Conservation (phyloP, 768 basidiomycete genomes). For the Lactarius trivialis region DNA sequence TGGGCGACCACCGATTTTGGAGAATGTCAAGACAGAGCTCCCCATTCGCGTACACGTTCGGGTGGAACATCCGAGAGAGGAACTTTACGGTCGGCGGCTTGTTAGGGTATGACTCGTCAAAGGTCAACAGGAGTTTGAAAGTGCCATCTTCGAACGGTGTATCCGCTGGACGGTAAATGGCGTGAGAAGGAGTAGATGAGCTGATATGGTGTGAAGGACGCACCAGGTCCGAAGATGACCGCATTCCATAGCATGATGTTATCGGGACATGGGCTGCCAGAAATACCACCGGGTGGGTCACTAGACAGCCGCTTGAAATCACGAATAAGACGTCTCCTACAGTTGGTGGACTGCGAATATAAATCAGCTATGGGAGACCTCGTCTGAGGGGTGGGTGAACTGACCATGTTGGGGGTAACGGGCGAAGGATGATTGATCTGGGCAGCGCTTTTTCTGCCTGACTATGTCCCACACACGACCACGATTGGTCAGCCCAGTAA, state of each 20-base stretch:
- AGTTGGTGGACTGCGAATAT: slow-evolving; percentile 78
- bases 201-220: slow-evolving; percentile 26
- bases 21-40: slow-evolving; percentile 98
- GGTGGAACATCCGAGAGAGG: slow-evolving; percentile 97
- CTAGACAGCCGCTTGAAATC: slow-evolving; percentile 95
- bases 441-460: slow-evolving; percentile 15
- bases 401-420: slow-evolving; percentile 21
- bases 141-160: slow-evolving; percentile 99
- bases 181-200: background rate
- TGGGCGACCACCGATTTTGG: slow-evolving; percentile 98
- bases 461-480: background rate
- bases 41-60: slow-evolving; percentile 97
- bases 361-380: background rate
- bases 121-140: slow-evolving; percentile 91
- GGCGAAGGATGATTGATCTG: slow-evolving; percentile 5
- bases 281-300: slow-evolving; percentile 94
- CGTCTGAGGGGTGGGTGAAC: background rate
- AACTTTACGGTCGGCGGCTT: slow-evolving; percentile 98
- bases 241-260: slow-evolving; percentile 99
- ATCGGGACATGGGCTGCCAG: slow-evolving; percentile 93
- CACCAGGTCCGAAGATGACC: slow-evolving; percentile 97
- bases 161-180: slow-evolving; percentile 53
- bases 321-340: slow-evolving; percentile 90
- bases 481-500: slow-evolving; percentile 8
- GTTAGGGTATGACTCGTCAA: slow-evolving; percentile 98